Percentiles rank a stretch among this genome's conserved stretches.
Conservation (phyloP, 805 yeast genomes). For the Schizosaccharomyces pombe region DNA sequence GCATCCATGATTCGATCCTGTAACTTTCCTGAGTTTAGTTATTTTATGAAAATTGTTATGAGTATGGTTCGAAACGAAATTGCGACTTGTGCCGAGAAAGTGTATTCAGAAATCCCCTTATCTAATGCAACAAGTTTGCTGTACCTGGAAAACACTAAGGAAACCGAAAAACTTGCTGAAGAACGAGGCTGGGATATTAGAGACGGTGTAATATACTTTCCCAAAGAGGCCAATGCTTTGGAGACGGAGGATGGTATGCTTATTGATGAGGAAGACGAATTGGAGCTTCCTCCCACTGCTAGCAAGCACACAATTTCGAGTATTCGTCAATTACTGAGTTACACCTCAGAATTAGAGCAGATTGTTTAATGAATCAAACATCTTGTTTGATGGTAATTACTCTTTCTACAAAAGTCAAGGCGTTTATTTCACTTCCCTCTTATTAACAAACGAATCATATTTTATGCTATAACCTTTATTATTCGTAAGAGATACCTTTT, state of each 20-base stretch:
- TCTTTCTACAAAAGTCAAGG: no score
- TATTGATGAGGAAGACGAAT: conserved; percentile 10
- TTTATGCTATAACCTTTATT: no score
- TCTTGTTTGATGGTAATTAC: no score
- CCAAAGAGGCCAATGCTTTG: conserved; percentile 12
- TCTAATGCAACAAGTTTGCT: conserved; percentile 62
- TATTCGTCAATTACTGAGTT: not conserved
- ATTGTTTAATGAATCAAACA: conserved; percentile 3
- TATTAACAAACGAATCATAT: no score
- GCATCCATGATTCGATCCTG: not conserved
- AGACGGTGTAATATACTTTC: conserved; percentile 21
- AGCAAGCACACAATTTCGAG: not conserved
- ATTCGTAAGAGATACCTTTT: no score
- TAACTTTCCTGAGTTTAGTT: not conserved
- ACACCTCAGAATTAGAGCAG: conserved; percentile 1
- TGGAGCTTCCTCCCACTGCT: not conserved
- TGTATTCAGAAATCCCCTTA: conserved; percentile 53
- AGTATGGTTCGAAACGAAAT: conserved; percentile 68
- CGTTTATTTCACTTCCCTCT: no score
- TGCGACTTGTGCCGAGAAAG: conserved; percentile 57
- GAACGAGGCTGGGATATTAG: conserved; percentile 37
- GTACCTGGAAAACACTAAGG: conserved; percentile 38
- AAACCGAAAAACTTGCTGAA: conserved; percentile 29
- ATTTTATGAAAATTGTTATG: conserved; percentile 12
- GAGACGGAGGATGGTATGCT: conserved; percentile 16